Percentiles rank a stretch among this genome's conserved stretches.
These are phyloP conservation scores for Fusarium graminum DNA, from an alignment of 2,329 filamentous ascomycete species.

Conservation along the genomic window DNA sequence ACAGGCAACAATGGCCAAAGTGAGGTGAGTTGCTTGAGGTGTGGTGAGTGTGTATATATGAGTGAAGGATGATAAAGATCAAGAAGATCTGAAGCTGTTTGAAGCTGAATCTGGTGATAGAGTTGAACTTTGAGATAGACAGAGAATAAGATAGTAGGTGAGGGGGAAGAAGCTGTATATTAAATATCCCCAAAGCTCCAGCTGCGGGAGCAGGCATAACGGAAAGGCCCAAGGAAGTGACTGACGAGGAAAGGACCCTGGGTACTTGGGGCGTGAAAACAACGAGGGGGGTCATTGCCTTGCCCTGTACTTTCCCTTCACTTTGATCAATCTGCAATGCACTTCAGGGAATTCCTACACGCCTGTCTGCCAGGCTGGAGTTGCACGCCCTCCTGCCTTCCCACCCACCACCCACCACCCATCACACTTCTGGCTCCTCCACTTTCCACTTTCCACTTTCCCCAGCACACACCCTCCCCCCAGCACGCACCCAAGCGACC, in stretches of 20 bases:
- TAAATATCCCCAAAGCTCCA: conserved; percentile 51
- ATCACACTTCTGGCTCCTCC: conserved; percentile 2
- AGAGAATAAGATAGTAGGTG: conserved; percentile 39
- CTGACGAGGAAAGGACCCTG: conserved; percentile 36
- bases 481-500: conserved; percentile 1
- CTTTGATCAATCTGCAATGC: conserved; percentile 22
- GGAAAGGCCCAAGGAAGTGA: conserved; percentile 32
- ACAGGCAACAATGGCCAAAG: conserved; percentile 25
- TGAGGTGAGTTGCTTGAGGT: conserved; percentile 29
- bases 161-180: conserved; percentile 51
- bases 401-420: conserved; percentile 1
- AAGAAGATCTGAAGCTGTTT: conserved; percentile 38
- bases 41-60: conserved; percentile 24
- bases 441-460: conserved; percentile 1
- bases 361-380: conserved; percentile 21
- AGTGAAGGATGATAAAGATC: conserved; percentile 21
- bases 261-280: conserved; percentile 14
- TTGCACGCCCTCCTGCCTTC: conserved; percentile 12
- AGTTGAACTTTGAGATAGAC: conserved; percentile 46
- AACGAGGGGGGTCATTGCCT: conserved; percentile 24
- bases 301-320: conserved; percentile 18
- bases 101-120: conserved; percentile 32
- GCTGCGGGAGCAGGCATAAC: conserved; percentile 38
- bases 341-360: conserved; percentile 6
- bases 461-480: conserved; percentile 15